A percentile compares a stretch with the other conserved stretches of the same genome.
Conservation (phyloP, 2,329 filamentous ascomycete genomes). For the Phialemoniopsis sp. region DNA sequence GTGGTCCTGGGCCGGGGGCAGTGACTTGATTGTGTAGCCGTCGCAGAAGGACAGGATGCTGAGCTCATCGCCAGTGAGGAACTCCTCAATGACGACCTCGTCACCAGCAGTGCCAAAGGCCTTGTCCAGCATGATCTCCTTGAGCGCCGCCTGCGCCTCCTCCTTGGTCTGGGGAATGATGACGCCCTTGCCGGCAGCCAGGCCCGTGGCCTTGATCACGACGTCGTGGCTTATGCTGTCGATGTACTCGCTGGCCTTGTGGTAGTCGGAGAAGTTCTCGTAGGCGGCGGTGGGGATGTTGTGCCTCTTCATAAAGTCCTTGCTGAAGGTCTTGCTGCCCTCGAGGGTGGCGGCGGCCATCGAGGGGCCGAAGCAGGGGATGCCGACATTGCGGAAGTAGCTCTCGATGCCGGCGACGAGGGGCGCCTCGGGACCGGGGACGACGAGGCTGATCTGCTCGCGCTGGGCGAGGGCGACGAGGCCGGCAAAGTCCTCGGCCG, state of each 20-base stretch:
- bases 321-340: constrained; percentile 94
- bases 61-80: constrained; percentile 84
- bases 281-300: constrained; percentile 88
- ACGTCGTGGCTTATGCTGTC: constrained; percentile 63
- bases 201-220: constrained; percentile 86
- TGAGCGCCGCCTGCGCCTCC: constrained; percentile 77
- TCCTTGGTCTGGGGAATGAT: constrained; percentile 79
- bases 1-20: constrained; percentile 93
- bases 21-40: constrained; percentile 74
- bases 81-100: constrained; percentile 95
- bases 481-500: constrained; percentile 70
- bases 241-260: constrained; percentile 69
- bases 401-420: constrained; percentile 86
- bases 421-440: constrained; percentile 91
- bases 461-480: constrained; percentile 73
- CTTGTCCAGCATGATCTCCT: constrained; percentile 84
- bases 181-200: constrained; percentile 94
- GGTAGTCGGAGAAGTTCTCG: constrained; percentile 79
- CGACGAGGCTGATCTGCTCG: constrained; percentile 73
- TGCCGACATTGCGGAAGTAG: constrained; percentile 70
- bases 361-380: constrained; percentile 82
- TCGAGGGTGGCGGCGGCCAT: constrained; percentile 85
- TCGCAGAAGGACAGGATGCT: constrained; percentile 91
- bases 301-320: constrained; percentile 94
- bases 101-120: constrained; percentile 84